Evolutionary conservation across 2,329 filamentous ascomycete genomes (phyloP).

Genomic region (Claviceps purpurea): DNA sequence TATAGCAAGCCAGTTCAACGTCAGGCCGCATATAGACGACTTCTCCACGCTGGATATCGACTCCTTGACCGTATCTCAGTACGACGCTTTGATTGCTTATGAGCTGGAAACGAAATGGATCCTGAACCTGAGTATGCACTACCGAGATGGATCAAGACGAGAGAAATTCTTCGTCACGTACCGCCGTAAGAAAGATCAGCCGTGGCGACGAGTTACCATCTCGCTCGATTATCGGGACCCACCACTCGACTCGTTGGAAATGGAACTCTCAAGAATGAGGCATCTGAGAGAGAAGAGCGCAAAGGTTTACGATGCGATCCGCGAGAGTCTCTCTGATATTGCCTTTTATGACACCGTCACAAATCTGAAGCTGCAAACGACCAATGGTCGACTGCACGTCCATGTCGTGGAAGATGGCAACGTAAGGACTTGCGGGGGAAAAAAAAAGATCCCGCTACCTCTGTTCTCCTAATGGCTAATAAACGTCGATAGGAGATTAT

Average conservation of each 20-base stretch:
- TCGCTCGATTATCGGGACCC: conserved; percentile 85
- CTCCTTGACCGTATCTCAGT: conserved; percentile 37
- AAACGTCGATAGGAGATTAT: conserved; percentile 57
- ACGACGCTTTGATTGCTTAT: conserved; percentile 55
- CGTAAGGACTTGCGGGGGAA: conserved; percentile 22
- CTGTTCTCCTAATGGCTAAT: conserved; percentile 6
- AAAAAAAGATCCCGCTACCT: neutral
- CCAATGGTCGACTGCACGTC: conserved; percentile 76
- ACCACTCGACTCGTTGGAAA: conserved; percentile 69
- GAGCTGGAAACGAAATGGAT: conserved; percentile 90
- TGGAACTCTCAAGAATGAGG: conserved; percentile 61
- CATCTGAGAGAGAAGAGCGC: conserved; percentile 87
- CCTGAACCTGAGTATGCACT: conserved; percentile 95
- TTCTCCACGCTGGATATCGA: conserved; percentile 27
- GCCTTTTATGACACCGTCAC: conserved; percentile 95
- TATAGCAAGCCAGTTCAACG: conserved; percentile 4
- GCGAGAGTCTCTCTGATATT: conserved; percentile 82
- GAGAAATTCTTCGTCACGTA: conserved; percentile 99
- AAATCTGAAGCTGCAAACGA: conserved; percentile 85
- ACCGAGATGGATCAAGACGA: conserved; percentile 77
- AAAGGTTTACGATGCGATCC: conserved; percentile 87
- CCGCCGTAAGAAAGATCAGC: conserved; percentile 63
- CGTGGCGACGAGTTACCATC: conserved; percentile 81
- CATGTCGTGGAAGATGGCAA: conserved; percentile 96
- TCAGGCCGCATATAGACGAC: conserved; percentile 15